These are phyloP conservation scores for Chaetothyriales sp. DNA, from an alignment of 2,329 filamentous ascomycete genomes.

Conservation along the genomic window DNA sequence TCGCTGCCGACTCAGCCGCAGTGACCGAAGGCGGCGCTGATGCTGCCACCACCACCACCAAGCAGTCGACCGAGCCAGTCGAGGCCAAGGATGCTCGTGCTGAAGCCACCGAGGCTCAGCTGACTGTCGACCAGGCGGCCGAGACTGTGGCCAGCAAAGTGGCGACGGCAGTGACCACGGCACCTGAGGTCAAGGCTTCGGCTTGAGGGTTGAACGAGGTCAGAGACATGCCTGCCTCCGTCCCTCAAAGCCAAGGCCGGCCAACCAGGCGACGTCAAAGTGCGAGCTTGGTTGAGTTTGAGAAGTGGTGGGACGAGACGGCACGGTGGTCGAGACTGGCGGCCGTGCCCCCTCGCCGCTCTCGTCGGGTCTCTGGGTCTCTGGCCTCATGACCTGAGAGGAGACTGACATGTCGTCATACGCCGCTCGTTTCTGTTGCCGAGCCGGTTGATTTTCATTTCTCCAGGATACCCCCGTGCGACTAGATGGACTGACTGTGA, in stretches of 20 bases:
- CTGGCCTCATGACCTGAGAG: slow-evolving; percentile 17
- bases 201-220: slow-evolving; percentile 19
- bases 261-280: slow-evolving; percentile 14
- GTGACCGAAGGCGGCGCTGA: slow-evolving; percentile 16
- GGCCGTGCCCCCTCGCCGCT: slow-evolving; percentile 15
- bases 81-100: slow-evolving; percentile 16
- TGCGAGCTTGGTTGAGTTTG: slow-evolving; percentile 18
- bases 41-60: slow-evolving; percentile 4
- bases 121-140: slow-evolving; percentile 9
- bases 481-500: background rate
- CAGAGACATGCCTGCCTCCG: slow-evolving; percentile 17
- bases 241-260: slow-evolving; percentile 13
- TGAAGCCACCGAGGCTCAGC: slow-evolving; percentile 9
- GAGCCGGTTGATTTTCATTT: background rate
- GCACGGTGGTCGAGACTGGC: slow-evolving; percentile 5
- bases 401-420: background rate
- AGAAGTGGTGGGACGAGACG: slow-evolving; percentile 20
- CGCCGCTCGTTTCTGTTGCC: background rate
- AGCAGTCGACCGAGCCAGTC: slow-evolving; percentile 4
- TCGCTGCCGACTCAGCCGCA: slow-evolving; percentile 9
- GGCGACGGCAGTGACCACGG: slow-evolving; percentile 6
- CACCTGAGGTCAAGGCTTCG: slow-evolving; percentile 16
- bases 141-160: slow-evolving; percentile 7
- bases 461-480: background rate
- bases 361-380: slow-evolving; percentile 19